Percentiles rank a stretch among this genome's conserved stretches.
Conservation (phyloP, 2,329 filamentous ascomycete genomes). For the Venturia effusa region DNA sequence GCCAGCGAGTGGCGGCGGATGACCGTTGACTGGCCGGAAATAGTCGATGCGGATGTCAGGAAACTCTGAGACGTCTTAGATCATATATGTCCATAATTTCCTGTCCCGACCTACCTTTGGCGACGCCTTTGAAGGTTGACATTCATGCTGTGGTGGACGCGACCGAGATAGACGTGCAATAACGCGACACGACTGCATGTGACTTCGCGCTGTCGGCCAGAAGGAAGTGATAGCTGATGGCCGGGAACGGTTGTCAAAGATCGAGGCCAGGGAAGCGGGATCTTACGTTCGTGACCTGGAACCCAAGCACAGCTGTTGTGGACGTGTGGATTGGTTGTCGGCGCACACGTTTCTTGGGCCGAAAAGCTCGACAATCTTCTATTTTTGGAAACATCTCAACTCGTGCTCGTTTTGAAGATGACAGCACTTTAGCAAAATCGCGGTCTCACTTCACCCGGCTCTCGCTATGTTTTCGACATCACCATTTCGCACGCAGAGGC, state of each 20-base stretch:
- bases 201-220: background rate
- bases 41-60: constrained; percentile 75
- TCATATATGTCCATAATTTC: background rate
- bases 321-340: too few relatives aligned
- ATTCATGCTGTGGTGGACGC: constrained; percentile 14
- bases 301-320: too few relatives aligned
- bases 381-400: too few relatives aligned
- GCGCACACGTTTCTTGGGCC: too few relatives aligned
- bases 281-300: too few relatives aligned
- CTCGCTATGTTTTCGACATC: too few relatives aligned
- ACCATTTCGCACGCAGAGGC: too few relatives aligned
- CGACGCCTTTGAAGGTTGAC: constrained; percentile 27
- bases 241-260: background rate
- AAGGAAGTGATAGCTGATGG: background rate
- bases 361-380: too few relatives aligned
- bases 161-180: background rate
- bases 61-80: constrained; percentile 46
- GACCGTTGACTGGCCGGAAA: constrained; percentile 51
- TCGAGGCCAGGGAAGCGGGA: background rate
- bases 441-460: too few relatives aligned
- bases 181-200: constrained; percentile 2
- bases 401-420: too few relatives aligned
- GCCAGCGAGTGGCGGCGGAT: constrained; percentile 60
- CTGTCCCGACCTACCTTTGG: constrained; percentile 15
- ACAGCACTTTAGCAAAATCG: too few relatives aligned